Conservation (phyloP, 257 asterid species). For the Anisodus acutangulus region DNA sequence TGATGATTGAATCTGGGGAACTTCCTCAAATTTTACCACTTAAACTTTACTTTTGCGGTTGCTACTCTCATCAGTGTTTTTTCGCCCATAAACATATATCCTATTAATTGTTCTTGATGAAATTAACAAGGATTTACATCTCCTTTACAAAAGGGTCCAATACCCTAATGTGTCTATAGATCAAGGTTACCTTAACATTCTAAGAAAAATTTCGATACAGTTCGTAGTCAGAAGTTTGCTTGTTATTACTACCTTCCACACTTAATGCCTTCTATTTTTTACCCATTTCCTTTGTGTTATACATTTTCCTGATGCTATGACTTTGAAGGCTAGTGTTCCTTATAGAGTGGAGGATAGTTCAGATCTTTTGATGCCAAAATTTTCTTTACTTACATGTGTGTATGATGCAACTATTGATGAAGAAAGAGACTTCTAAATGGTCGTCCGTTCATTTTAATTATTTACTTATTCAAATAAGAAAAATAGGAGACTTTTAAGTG, state of each 20-base stretch:
- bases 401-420: not conserved
- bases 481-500: not conserved
- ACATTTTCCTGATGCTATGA: not conserved
- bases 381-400: not conserved
- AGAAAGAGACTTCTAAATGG: not conserved
- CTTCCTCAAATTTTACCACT: conserved; percentile 17
- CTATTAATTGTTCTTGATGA: not conserved
- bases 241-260: not conserved
- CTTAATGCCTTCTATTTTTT: not conserved
- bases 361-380: conserved; percentile 1
- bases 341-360: not conserved
- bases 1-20: conserved; percentile 3
- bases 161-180: not conserved
- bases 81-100: not conserved
- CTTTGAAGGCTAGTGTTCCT: conserved; percentile 7
- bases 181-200: conserved; percentile 11
- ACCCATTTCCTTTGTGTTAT: not conserved
- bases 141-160: conserved; percentile 1
- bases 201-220: not conserved
- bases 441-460: not conserved
- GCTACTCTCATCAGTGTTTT: not conserved
- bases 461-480: not conserved
- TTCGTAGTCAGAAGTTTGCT: not conserved
- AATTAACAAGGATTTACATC: not conserved
- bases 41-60: not conserved